Conservation (phyloP, 1,284 basidiomycete species). For the Calocybe gambosa region DNA sequence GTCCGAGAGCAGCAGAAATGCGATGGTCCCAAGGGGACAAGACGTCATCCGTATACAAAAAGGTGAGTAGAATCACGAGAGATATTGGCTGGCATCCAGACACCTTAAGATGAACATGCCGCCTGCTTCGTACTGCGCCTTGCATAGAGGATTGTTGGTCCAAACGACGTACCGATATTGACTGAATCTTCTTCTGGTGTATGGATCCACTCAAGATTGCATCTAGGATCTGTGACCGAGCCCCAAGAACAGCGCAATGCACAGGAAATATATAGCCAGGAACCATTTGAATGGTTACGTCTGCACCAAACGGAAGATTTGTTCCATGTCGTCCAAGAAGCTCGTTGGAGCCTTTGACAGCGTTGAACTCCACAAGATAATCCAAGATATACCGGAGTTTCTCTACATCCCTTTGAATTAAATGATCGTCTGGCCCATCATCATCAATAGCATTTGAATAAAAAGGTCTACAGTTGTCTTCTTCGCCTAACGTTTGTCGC, state of each 20-base stretch:
- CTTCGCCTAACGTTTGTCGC: background rate
- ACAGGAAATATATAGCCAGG: conserved; percentile 46
- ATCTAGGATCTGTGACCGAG: conserved; percentile 50
- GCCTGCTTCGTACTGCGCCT: background rate
- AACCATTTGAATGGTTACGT: conserved; percentile 48
- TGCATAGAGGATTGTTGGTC: background rate
- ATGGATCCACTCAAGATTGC: conserved; percentile 34
- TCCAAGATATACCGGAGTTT: conserved; percentile 35
- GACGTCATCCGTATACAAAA: conserved; percentile 84
- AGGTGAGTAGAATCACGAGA: conserved; percentile 75
- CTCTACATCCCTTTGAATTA: conserved; percentile 44
- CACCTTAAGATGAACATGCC: conserved; percentile 23
- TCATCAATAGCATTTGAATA: conserved; percentile 11
- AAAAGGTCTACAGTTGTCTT: background rate
- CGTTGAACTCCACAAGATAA: conserved; percentile 30
- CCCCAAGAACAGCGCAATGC: conserved; percentile 62
- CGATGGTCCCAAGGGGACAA: conserved; percentile 84
- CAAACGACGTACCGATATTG: conserved; percentile 27
- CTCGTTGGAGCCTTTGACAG: conserved; percentile 9
- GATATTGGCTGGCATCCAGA: conserved; percentile 57
- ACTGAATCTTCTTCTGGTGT: conserved; percentile 26
- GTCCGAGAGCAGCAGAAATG: conserved; percentile 46
- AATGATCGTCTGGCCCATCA: conserved; percentile 36
- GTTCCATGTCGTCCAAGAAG: conserved; percentile 14
- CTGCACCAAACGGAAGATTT: conserved; percentile 47